phyloP scores from a whole-genome alignment of 441 rosid species.

The Gossypium aridum region DNA sequence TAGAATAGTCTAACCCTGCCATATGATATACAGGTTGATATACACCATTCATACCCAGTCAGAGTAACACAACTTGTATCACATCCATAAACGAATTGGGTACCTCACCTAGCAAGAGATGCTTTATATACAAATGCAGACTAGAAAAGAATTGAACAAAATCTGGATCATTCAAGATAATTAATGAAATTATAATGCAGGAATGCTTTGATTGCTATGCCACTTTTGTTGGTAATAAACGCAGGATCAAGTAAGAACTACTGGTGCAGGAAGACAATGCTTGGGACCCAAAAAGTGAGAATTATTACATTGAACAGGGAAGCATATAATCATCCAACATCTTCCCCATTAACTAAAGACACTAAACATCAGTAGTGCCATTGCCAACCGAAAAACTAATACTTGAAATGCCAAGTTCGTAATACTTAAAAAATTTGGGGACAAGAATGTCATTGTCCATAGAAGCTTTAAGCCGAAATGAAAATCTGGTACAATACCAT shows the following conservation, averaged over 20 bases:
- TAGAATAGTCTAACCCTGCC: too few relatives aligned
- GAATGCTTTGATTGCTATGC: not conserved
- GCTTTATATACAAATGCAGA: not conserved
- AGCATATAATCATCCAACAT: slow-evolving; percentile 12
- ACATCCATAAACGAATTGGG: not conserved
- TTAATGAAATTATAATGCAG: not conserved
- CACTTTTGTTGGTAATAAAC: not conserved
- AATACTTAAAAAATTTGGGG: not conserved
- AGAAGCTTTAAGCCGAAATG: slow-evolving; percentile 16
- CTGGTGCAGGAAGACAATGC: not conserved
- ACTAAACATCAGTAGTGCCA: not conserved
- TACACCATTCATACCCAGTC: too few relatives aligned
- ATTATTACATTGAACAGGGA: slow-evolving; percentile 13
- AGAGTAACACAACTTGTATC: too few relatives aligned
- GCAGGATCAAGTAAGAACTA: not conserved
- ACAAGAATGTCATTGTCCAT: slow-evolving; percentile 7
- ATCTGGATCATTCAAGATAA: not conserved
- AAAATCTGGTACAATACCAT: slow-evolving; percentile 6
- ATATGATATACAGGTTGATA: too few relatives aligned
- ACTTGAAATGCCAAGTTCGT: not conserved
- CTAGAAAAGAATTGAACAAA: not conserved
- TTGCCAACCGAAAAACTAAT: not conserved
- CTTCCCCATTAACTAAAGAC: not conserved
- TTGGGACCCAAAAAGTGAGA: not conserved
- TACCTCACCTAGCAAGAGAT: not conserved